phyloP scores from a whole-genome alignment of 225 moss, liverwort and hornwort species.

The Pseudoscleropodium purum region DNA sequence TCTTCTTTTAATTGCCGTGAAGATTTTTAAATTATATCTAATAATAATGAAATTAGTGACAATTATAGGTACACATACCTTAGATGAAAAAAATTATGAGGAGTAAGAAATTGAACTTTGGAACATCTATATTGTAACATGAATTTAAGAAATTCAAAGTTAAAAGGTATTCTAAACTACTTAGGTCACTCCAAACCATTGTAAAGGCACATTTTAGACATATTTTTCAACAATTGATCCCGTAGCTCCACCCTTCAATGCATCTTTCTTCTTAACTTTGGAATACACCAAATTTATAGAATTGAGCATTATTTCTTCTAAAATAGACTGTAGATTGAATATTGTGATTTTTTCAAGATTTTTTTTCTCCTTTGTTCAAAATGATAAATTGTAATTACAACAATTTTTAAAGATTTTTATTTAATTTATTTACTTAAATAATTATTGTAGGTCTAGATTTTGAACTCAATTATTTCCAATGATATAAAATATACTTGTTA shows the following conservation, averaged over 20 bases:
- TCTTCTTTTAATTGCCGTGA: rapidly evolving
- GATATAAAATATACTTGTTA: background rate
- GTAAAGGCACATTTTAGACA: background rate
- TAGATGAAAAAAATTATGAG: background rate
- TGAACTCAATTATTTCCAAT: background rate
- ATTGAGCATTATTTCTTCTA: background rate
- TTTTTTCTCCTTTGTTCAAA: background rate
- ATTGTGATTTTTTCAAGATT: background rate
- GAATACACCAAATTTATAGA: rapidly evolving
- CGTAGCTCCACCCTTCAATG: rapidly evolving
- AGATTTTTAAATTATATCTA: no score
- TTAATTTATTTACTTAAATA: background rate
- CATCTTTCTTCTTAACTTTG: rapidly evolving
- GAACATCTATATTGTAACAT: rapidly evolving
- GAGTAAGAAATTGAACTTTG: background rate
- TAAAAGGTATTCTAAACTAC: background rate
- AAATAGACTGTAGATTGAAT: background rate
- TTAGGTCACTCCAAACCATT: background rate
- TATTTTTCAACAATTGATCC: background rate
- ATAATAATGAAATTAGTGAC: background rate
- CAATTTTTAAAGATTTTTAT: rapidly evolving
- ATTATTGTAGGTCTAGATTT: background rate
- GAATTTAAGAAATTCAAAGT: no score
- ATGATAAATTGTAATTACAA: background rate
- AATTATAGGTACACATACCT: background rate